Evolutionary conservation across 805 yeast species (phyloP).

Genomic region (Candida broadrunensis): DNA sequence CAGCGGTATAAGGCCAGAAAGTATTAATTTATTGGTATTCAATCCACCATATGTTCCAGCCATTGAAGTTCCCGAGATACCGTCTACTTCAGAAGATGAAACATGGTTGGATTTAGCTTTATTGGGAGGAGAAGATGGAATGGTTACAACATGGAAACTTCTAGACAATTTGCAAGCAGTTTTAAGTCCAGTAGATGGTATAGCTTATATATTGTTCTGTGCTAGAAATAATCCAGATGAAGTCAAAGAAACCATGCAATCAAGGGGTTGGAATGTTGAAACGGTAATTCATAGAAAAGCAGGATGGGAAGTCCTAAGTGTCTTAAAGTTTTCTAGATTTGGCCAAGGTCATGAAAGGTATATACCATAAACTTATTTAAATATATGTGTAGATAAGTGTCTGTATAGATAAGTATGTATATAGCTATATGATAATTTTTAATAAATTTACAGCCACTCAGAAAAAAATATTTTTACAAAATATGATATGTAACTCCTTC

Average conservation of each 20-base stretch:
- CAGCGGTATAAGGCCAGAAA: slow-evolving; percentile 38
- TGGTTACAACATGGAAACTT: slow-evolving; percentile 74
- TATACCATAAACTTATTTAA: too few species aligned
- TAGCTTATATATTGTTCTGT: slow-evolving; percentile 87
- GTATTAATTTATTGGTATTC: slow-evolving; percentile 74
- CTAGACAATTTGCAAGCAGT: slow-evolving; percentile 51
- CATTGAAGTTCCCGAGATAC: slow-evolving; percentile 63
- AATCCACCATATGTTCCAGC: slow-evolving; percentile 98
- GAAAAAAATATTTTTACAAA: too few species aligned
- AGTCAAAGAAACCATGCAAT: slow-evolving; percentile 49
- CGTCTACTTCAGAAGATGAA: slow-evolving; percentile 42
- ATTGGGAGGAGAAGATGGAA: slow-evolving; percentile 86
- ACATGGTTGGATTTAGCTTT: slow-evolving; percentile 88
- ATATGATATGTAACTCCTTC: too few species aligned
- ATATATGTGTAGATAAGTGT: too few species aligned
- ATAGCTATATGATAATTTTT: not conserved
- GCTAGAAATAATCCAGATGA: slow-evolving; percentile 79
- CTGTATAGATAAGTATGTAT: too few species aligned
- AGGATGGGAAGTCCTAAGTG: slow-evolving; percentile 91
- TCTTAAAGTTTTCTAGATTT: slow-evolving; percentile 52
- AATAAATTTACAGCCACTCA: too few species aligned
- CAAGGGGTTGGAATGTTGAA: slow-evolving; percentile 51
- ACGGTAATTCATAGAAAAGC: slow-evolving; percentile 71
- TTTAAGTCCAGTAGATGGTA: slow-evolving; percentile 53
- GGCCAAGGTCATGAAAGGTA: too few species aligned